These are phyloP conservation scores for Colletotrichum sp. DNA, from an alignment of 2,329 filamentous ascomycete genomes.

Conservation along the genomic window DNA sequence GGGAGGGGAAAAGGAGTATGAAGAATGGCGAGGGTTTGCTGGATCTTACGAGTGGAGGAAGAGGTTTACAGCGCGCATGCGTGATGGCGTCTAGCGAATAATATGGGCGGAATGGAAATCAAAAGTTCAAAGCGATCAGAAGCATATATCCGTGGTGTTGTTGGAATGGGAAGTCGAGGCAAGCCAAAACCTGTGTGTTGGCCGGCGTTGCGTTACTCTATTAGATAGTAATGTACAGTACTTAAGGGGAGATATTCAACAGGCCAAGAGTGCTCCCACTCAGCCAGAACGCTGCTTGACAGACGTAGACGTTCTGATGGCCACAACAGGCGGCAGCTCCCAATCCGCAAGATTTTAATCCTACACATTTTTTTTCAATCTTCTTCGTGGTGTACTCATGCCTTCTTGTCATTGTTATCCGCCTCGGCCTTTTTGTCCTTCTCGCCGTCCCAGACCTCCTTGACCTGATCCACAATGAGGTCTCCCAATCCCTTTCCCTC, in stretches of 20 bases:
- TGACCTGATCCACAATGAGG: constrained; percentile 61
- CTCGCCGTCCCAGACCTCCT: constrained; percentile 53
- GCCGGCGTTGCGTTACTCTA: neutral
- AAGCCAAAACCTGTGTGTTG: neutral
- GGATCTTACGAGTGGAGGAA: neutral
- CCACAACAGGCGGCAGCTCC: neutral
- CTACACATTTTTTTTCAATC: too few species aligned
- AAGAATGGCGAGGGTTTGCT: neutral
- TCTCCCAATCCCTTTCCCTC: constrained; percentile 62
- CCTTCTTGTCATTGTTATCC: constrained; percentile 21
- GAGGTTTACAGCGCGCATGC: neutral
- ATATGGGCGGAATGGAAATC: neutral
- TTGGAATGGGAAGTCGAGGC: neutral
- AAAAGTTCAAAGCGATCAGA: neutral
- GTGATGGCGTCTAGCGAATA: constrained; percentile 10
- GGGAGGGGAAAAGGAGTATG: neutral
- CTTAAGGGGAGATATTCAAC: constrained; percentile 3
- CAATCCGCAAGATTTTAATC: neutral
- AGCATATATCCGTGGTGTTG: neutral
- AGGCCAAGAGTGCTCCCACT: neutral
- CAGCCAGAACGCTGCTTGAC: neutral
- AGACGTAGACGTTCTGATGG: neutral
- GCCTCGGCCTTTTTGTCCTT: constrained; percentile 20
- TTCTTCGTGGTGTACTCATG: neutral
- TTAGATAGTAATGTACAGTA: constrained; percentile 9